A percentile compares a stretch with the other conserved stretches of the same genome.
Evolutionary conservation across 805 yeast genomes (phyloP).

Genomic region (Ogataea nitratoaversa): DNA sequence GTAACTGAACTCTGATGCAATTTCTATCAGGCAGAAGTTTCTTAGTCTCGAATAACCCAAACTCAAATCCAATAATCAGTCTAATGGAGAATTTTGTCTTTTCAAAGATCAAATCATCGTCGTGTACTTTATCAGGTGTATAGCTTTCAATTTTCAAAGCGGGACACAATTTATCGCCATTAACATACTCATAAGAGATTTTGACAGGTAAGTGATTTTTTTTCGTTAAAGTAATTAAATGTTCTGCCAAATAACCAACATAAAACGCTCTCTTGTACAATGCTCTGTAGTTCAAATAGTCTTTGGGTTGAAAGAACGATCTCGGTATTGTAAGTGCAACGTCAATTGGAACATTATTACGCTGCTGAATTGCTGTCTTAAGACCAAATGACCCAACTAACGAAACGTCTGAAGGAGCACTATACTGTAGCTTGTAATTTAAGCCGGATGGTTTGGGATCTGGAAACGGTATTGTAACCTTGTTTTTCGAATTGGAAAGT

Average conservation of each 20-base stretch:
- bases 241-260: slow-evolving; percentile 70
- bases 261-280: slow-evolving; percentile 87
- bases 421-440: slow-evolving; percentile 67
- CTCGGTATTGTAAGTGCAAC: slow-evolving; percentile 80
- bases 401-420: slow-evolving; percentile 68
- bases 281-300: slow-evolving; percentile 84
- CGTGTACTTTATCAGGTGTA: slow-evolving; percentile 37
- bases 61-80: slow-evolving; percentile 68
- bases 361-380: slow-evolving; percentile 70
- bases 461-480: slow-evolving; percentile 74
- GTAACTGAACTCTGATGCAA: slow-evolving; percentile 66
- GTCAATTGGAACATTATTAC: slow-evolving; percentile 65
- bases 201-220: slow-evolving; percentile 58
- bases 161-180: slow-evolving; percentile 78
- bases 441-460: slow-evolving; percentile 77
- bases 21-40: slow-evolving; percentile 78
- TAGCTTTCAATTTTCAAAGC: slow-evolving; percentile 60
- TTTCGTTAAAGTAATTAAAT: slow-evolving; percentile 49
- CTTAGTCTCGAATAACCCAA: slow-evolving; percentile 64
- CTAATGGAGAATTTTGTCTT: slow-evolving; percentile 71
- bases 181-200: slow-evolving; percentile 58
- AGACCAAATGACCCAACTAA: slow-evolving; percentile 88
- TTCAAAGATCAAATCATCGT: slow-evolving; percentile 51
- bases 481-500: slow-evolving; percentile 41
- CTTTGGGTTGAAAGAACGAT: slow-evolving; percentile 74